Conservation (phyloP, 306 rosid species). For the Nissolia schottii region DNA sequence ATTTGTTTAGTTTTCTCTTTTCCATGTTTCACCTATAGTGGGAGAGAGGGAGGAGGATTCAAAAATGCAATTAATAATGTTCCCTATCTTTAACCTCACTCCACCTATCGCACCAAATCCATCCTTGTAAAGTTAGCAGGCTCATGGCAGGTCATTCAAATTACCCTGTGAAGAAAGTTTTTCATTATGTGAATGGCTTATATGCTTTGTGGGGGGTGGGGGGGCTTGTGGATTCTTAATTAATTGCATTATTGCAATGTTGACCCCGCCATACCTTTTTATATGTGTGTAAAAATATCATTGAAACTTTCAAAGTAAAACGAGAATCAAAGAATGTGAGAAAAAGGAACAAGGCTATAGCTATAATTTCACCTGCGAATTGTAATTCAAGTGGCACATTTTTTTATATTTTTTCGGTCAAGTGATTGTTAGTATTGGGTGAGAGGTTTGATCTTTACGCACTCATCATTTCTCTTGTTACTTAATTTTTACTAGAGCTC, state of each 20-base stretch:
- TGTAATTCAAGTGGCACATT: no score
- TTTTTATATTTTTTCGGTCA: no score
- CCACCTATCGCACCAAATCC: constrained; percentile 51
- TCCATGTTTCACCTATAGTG: constrained; percentile 43
- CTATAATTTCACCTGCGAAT: no score
- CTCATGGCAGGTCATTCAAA: constrained; percentile 53
- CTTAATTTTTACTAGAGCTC: no score
- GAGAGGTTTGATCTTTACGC: no score
- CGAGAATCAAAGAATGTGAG: constrained; percentile 35
- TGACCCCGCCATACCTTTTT: constrained; percentile 55
- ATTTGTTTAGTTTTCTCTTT: constrained; percentile 35
- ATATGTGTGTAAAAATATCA: constrained; percentile 26
- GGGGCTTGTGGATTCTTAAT: constrained; percentile 42
- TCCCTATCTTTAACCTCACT: constrained; percentile 60
- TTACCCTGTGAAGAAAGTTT: constrained; percentile 38
- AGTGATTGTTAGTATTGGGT: no score
- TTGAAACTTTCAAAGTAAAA: constrained; percentile 44
- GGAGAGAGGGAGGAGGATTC: constrained; percentile 34
- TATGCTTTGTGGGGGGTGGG: constrained; percentile 30
- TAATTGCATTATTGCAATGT: constrained; percentile 39
- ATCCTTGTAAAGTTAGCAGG: constrained; percentile 47
- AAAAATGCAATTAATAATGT: constrained; percentile 51
- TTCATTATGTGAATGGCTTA: constrained; percentile 47
- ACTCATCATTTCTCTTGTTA: no score
- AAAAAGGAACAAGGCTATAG: constrained; percentile 25